Percentiles rank a stretch among this genome's conserved stretches.
These are phyloP conservation scores for Anthostomella pinea DNA, from an alignment of 2,329 filamentous ascomycete species.

Conservation along the genomic window DNA sequence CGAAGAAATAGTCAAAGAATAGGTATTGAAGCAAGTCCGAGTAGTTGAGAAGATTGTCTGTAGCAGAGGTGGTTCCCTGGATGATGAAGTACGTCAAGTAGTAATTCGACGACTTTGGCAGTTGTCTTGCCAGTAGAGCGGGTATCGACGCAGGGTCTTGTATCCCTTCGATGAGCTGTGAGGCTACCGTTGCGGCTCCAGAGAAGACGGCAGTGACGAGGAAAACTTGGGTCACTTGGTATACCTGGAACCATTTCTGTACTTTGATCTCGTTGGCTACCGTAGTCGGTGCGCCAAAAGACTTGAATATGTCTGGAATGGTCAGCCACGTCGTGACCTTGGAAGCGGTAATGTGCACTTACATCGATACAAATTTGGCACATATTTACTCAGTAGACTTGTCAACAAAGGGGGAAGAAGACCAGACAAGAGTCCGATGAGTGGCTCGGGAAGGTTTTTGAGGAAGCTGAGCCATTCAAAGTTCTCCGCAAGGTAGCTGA, in stretches of 20 bases:
- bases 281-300: conserved; percentile 67
- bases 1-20: conserved; percentile 61
- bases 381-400: conserved; percentile 76
- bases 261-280: conserved; percentile 72
- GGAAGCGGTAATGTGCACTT: no score
- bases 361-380: conserved; percentile 75
- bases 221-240: conserved; percentile 82
- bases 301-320: conserved; percentile 60
- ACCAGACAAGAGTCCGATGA: conserved; percentile 79
- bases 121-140: conserved; percentile 54
- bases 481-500: conserved; percentile 62
- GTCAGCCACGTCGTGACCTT: no score
- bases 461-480: conserved; percentile 75
- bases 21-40: conserved; percentile 62
- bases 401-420: conserved; percentile 77
- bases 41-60: conserved; percentile 61
- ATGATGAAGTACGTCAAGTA: conserved; percentile 77
- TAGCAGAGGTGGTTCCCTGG: conserved; percentile 67
- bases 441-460: conserved; percentile 60
- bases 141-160: conserved; percentile 35
- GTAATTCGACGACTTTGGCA: conserved; percentile 72
- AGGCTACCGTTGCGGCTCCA: conserved; percentile 39
- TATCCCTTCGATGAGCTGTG: conserved; percentile 23
- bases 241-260: conserved; percentile 77
- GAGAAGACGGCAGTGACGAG: conserved; percentile 76